These are phyloP conservation scores for Botrytis sinoallii DNA, from an alignment of 2,329 filamentous ascomycete genomes.

Conservation along the genomic window DNA sequence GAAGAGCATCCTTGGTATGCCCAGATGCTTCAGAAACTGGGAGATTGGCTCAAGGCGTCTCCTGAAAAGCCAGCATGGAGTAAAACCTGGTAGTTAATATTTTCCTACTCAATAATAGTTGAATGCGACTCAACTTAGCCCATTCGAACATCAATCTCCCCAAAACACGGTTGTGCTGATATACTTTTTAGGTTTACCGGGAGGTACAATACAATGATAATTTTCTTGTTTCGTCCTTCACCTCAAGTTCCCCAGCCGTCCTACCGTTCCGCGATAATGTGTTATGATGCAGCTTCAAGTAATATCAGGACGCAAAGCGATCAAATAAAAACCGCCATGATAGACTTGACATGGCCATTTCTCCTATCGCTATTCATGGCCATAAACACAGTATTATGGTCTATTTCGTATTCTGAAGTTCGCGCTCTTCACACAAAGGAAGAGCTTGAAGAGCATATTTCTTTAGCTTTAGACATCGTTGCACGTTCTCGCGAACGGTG, in stretches of 20 bases:
- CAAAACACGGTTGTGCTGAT: constrained; percentile 24
- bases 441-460: constrained; percentile 72
- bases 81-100: constrained; percentile 64
- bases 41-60: constrained; percentile 73
- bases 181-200: constrained; percentile 53
- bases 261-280: constrained; percentile 70
- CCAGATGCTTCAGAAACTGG: constrained; percentile 73
- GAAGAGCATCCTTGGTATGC: constrained; percentile 86
- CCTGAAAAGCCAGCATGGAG: constrained; percentile 71
- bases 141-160: neutral
- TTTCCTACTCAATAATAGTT: neutral
- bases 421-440: constrained; percentile 68
- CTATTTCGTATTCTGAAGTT: constrained; percentile 81
- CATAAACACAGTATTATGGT: constrained; percentile 89
- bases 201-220: constrained; percentile 81
- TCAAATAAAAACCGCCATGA: constrained; percentile 70
- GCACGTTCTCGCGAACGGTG: constrained; percentile 79
- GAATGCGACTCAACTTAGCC: constrained; percentile 20
- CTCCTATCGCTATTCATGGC: constrained; percentile 86
- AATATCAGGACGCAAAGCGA: constrained; percentile 79
- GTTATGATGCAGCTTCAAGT: constrained; percentile 77
- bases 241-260: constrained; percentile 89
- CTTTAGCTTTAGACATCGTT: constrained; percentile 74
- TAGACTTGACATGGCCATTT: constrained; percentile 94
- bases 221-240: constrained; percentile 84